These are phyloP conservation scores for Mycena belliarum DNA, from an alignment of 768 basidiomycete genomes.

Conservation along the genomic window DNA sequence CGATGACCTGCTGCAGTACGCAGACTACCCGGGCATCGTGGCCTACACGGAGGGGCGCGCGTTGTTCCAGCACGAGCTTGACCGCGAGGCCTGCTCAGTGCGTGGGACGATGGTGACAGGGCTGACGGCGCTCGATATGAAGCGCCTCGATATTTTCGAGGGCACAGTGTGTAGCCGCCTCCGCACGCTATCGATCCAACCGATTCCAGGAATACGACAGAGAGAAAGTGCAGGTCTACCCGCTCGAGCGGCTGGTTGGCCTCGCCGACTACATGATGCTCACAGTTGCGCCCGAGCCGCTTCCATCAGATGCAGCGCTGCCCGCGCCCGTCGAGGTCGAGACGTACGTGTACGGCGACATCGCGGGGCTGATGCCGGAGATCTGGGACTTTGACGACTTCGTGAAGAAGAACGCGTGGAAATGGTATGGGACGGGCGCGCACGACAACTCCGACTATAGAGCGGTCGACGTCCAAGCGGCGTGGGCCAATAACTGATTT, in stretches of 20 bases:
- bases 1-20: conserved; percentile 37
- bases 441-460: conserved; percentile 38
- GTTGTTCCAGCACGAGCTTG: conserved; percentile 53
- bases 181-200: neutral
- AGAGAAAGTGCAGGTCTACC: conserved; percentile 52
- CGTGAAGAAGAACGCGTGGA: conserved; percentile 70
- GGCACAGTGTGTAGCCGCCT: conserved; percentile 54
- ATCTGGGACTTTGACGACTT: conserved; percentile 88
- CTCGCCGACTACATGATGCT: conserved; percentile 33
- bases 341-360: conserved; percentile 70
- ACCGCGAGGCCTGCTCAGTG: conserved; percentile 64
- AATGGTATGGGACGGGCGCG: conserved; percentile 51
- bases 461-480: conserved; percentile 45
- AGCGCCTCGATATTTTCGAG: conserved; percentile 79
- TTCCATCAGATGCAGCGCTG: conserved; percentile 38
- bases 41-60: conserved; percentile 50
- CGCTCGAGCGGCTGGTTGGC: conserved; percentile 46
- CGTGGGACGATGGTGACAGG: conserved; percentile 81
- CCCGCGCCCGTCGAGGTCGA: conserved; percentile 47
- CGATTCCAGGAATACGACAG: conserved; percentile 70
- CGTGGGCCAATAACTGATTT: too few species aligned
- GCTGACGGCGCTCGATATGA: conserved; percentile 62
- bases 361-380: conserved; percentile 48
- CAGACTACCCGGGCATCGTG: conserved; percentile 85
- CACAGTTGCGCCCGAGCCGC: conserved; percentile 43